Evolutionary conservation across 164 flowering plant genomes (phyloP).

Genomic region (Magnolia changhungtana): DNA sequence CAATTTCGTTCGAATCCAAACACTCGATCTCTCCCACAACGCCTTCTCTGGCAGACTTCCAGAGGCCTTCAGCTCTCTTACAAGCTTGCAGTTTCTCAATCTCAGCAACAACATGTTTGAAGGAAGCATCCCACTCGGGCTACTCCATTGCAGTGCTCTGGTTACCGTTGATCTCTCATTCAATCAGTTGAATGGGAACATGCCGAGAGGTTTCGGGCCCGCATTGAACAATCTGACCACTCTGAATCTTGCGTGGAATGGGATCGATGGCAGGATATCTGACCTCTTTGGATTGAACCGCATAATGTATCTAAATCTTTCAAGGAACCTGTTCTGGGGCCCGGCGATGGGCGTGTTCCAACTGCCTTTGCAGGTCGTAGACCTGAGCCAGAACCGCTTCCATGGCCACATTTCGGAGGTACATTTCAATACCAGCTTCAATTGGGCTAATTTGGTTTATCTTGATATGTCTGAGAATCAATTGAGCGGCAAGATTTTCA

Average conservation of each 20-base stretch:
- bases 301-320: conserved; percentile 55
- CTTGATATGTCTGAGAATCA: conserved; percentile 73
- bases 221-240: conserved; percentile 55
- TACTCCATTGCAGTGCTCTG: conserved; percentile 46
- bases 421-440: conserved; percentile 46
- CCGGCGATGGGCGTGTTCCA: conserved; percentile 53
- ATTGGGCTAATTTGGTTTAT: conserved; percentile 55
- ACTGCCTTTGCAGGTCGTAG: conserved; percentile 53
- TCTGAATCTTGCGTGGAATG: conserved; percentile 64
- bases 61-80: conserved; percentile 51
- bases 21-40: conserved; percentile 64
- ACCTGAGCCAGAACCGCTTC: conserved; percentile 72
- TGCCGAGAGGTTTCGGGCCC: conserved; percentile 60
- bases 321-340: conserved; percentile 63
- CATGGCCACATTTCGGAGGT: conserved; percentile 74
- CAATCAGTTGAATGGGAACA: conserved; percentile 48
- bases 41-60: conserved; percentile 66
- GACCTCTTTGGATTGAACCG: conserved; percentile 50
- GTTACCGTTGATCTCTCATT: conserved; percentile 49
- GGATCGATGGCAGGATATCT: conserved; percentile 48
- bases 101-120: conserved; percentile 54
- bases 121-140: conserved; percentile 48
- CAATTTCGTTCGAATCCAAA: conserved; percentile 60
- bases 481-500: conserved; percentile 61
- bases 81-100: conserved; percentile 42